Percentiles rank a stretch among this genome's conserved stretches.
Conservation (phyloP, 202 grass and related monocot genomes). For the Musa balbisiana region DNA sequence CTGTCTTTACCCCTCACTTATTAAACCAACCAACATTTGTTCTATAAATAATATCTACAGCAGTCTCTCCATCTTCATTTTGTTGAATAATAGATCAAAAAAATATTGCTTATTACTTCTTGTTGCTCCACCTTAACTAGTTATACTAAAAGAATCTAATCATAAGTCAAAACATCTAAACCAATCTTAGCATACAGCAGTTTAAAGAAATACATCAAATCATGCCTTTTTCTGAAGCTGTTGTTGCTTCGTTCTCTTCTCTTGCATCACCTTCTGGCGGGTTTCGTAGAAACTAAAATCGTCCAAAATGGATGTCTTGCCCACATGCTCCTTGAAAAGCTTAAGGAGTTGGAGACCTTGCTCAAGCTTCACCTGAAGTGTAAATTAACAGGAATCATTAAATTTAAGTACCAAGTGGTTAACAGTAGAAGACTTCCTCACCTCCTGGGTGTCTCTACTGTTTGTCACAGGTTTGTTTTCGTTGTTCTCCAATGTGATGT, state of each 20-base stretch:
- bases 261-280: constrained; percentile 11
- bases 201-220: too few species aligned
- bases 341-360: constrained; percentile 10
- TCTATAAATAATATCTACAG: too few species aligned
- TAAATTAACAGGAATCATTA: background rate
- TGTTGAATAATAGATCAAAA: too few species aligned
- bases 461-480: constrained; percentile 14
- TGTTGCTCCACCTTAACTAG: too few species aligned
- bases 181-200: too few species aligned
- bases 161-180: too few species aligned
- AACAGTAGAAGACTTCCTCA: background rate
- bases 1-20: too few species aligned
- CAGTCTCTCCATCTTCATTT: too few species aligned
- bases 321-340: constrained; percentile 3
- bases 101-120: too few species aligned
- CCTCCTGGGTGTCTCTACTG: constrained; percentile 21
- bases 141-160: too few species aligned
- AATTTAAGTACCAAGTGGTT: background rate
- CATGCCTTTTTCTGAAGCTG: constrained; percentile 14
- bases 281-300: constrained; percentile 8
- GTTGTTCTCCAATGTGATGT: constrained; percentile 5
- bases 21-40: too few species aligned
- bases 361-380: constrained; percentile 10
- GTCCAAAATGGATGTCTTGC: constrained; percentile 12
- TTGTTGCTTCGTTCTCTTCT: constrained; percentile 1